Base-by-base conservation (phyloP, 805 yeast genomes). In the Suhomyces tanzawaensis region DNA sequence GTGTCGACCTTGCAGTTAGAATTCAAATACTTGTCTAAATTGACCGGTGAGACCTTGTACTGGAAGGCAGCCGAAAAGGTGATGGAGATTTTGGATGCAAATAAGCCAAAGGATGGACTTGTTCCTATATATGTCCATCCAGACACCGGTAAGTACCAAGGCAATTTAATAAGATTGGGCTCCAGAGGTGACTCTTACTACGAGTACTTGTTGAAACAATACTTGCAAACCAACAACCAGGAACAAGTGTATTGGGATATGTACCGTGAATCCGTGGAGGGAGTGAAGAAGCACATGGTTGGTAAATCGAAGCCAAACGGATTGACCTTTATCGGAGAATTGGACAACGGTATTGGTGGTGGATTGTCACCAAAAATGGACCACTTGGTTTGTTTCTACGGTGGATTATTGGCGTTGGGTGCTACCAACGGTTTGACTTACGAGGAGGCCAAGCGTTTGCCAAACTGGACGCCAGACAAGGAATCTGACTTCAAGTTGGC, bases 171-270 rank as follows among this genome's bases (percentile, higher is more conserved):
- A 44, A 74, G 96, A 46, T 65, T 90, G 39, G 97, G 97, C 0
- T 84, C 95, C 1, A 72, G 96, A 49, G 97, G 96, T 33, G 97
- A 89, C 61, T 86, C 96, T 0, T 90, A 89, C 58, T 89, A 90
- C 55, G 96, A 90, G 63, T 88, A 88, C 57, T 66, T 90, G 31
- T 69, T 89, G 47, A 89, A 89, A 59, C 96, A 88, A 61, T 86
- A 83, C 53, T 62, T 90, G 47, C 90, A 85, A 59, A 87, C 96
- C 2, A 71, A 72, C 39, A 76, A 77, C 53, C 58, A 68, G 43
- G 85, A 80, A 46, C 61, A 62, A 2, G 55, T 83, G 8, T 89
- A 87, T 60, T 66, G 79, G 51, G 75, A 77, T 11, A 78, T 89
- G 82, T 90, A 88, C 60, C 76, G 80, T 46, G 85, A 84, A 57